Percentiles rank a stretch among this genome's conserved stretches.
These are phyloP conservation scores for Aspergillus novoparasiticus DNA, from an alignment of 2,329 filamentous ascomycete species.

Conservation along the genomic window DNA sequence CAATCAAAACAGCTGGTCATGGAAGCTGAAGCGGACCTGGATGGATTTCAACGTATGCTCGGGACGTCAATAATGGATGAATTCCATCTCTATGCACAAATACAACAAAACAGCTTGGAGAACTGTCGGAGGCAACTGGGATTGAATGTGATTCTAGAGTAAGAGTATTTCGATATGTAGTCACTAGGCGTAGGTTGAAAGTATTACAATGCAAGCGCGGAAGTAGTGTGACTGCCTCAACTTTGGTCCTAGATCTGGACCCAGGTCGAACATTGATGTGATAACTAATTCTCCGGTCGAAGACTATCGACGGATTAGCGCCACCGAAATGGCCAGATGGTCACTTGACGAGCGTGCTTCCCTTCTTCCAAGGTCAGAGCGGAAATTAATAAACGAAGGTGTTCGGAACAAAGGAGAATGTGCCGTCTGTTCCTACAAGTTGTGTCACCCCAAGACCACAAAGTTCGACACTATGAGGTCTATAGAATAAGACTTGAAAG, in stretches of 20 bases:
- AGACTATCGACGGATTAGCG: neutral
- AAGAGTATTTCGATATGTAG: neutral
- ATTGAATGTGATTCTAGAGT: constrained; percentile 6
- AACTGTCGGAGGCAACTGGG: constrained; percentile 23
- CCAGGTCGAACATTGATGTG: neutral
- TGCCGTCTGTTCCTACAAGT: neutral
- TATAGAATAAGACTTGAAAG: neutral
- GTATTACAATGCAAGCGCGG: neutral
- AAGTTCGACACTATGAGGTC: neutral
- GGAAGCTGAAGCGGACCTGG: constrained; percentile 28
- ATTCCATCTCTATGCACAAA: constrained; percentile 30
- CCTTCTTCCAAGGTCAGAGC: neutral
- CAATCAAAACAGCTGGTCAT: constrained; percentile 27
- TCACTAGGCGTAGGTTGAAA: neutral
- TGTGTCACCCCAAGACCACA: neutral
- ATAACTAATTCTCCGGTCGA: neutral
- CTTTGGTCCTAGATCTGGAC: neutral
- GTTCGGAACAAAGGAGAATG: neutral
- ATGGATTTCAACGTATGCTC: constrained; percentile 29
- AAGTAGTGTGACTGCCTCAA: neutral
- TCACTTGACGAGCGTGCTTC: neutral
- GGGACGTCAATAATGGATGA: constrained; percentile 27
- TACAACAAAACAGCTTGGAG: constrained; percentile 28
- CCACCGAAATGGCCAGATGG: neutral
- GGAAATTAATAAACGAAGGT: neutral